Evolutionary conservation across 2,329 filamentous ascomycete genomes (phyloP).

Genomic region (Aspergillus sp.): DNA sequence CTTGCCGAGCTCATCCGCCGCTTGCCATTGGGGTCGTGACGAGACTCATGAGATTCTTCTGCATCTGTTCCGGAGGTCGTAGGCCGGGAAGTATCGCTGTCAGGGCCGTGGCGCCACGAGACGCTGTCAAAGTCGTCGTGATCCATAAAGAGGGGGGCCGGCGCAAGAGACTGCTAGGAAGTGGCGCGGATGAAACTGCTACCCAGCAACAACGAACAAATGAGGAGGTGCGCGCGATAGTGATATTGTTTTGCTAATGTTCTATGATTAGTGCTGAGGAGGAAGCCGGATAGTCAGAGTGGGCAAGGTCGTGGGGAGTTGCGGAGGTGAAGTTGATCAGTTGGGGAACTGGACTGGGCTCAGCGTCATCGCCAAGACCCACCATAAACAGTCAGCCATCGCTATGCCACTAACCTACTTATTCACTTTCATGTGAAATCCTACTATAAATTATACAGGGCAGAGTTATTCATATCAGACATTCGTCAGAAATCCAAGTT

Average conservation of each 20-base stretch:
- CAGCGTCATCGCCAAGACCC: slow-evolving; percentile 22
- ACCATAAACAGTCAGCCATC: not conserved
- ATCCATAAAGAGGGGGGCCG: slow-evolving; percentile 40
- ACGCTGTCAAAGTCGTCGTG: slow-evolving; percentile 77
- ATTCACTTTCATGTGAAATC: not conserved
- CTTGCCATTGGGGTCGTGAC: slow-evolving; percentile 49
- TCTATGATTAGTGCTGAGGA: slow-evolving; percentile 7
- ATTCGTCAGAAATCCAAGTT: not conserved
- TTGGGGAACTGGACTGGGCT: slow-evolving; percentile 15
- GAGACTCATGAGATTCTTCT: slow-evolving; percentile 33
- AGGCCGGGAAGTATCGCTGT: slow-evolving; percentile 47
- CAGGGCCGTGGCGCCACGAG: slow-evolving; percentile 69
- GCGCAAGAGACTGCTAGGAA: not conserved
- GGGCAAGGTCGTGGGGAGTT: slow-evolving; percentile 8
- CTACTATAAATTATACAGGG: no score
- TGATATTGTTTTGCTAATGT: not conserved
- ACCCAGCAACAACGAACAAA: not conserved
- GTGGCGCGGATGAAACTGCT: not conserved
- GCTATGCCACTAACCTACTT: not conserved
- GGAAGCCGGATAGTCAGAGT: slow-evolving; percentile 3
- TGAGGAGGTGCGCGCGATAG: not conserved
- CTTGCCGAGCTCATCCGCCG: slow-evolving; percentile 47
- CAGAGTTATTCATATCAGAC: not conserved
- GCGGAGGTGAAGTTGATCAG: slow-evolving; percentile 16
- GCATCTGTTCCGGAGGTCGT: slow-evolving; percentile 43